These are phyloP conservation scores for Clitopilus passeckerianus DNA, from an alignment of 768 basidiomycete species.

Conservation along the genomic window DNA sequence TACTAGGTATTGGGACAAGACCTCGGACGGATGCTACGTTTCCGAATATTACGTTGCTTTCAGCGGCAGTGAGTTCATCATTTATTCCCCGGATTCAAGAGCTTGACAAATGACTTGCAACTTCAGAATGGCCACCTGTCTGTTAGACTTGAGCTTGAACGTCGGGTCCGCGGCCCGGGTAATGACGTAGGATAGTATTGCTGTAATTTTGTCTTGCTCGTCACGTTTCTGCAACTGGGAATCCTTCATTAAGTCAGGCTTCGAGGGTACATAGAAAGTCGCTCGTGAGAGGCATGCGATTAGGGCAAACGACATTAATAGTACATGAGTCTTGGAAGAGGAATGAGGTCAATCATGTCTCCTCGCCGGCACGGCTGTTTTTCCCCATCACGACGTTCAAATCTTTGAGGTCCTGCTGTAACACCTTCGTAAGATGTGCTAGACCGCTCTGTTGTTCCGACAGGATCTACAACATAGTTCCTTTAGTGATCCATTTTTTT, in stretches of 20 bases:
- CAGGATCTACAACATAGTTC: conserved; percentile 47
- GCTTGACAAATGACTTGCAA: too few species aligned
- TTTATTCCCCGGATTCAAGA: too few species aligned
- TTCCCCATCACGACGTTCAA: conserved; percentile 58
- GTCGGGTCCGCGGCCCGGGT: too few species aligned
- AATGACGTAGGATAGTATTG: too few species aligned
- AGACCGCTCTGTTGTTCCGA: conserved; percentile 76
- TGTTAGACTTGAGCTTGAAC: too few species aligned
- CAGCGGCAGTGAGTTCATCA: too few species aligned
- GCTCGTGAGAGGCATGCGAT: not conserved
- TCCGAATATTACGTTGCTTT: too few species aligned
- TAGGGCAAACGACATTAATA: not conserved
- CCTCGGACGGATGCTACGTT: too few species aligned
- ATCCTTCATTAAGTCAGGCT: too few species aligned
- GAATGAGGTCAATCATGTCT: not conserved
- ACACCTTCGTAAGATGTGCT: conserved; percentile 72
- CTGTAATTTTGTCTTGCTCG: too few species aligned
- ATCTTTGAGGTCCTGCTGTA: conserved; percentile 62
- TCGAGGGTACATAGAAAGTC: not conserved
- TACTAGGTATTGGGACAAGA: not conserved
- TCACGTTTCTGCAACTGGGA: too few species aligned
- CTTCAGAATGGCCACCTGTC: too few species aligned
- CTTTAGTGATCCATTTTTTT: not conserved
- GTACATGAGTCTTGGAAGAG: not conserved
- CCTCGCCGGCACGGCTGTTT: conserved; percentile 16